Evolutionary conservation across 164 flowering plant genomes (phyloP).

Genomic region (Chimonanthus salicifolius): DNA sequence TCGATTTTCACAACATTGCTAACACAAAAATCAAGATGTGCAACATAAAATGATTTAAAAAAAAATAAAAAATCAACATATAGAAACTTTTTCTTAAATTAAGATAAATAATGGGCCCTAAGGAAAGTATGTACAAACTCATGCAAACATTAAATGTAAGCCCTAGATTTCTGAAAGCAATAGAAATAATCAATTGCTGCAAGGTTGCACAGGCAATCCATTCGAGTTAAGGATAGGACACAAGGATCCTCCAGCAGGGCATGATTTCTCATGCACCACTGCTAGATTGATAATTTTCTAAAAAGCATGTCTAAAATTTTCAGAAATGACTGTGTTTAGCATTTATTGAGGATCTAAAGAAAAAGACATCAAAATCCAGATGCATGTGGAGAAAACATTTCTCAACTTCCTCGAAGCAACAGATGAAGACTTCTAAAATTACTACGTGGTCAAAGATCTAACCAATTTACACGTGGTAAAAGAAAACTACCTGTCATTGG

Average conservation of each 20-base stretch:
- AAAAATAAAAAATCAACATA: no score
- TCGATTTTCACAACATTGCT: no score
- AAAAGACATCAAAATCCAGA: background rate
- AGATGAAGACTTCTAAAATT: background rate
- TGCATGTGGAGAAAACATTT: background rate
- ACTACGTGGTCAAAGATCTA: background rate
- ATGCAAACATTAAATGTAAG: background rate
- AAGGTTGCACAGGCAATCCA: no score
- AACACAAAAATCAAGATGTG: no score
- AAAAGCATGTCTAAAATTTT: background rate
- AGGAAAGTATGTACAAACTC: background rate
- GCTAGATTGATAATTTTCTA: background rate
- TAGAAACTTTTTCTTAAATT: no score
- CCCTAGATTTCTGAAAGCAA: background rate
- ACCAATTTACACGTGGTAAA: background rate
- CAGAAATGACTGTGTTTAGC: background rate
- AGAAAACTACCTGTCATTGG: no score
- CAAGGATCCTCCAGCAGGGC: no score
- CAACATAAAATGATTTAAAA: no score
- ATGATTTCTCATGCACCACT: background rate
- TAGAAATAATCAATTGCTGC: background rate
- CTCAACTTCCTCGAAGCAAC: background rate
- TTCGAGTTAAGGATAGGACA: no score
- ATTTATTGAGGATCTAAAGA: background rate
- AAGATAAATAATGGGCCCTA: no score